Evolutionary conservation across 257 asterid species (phyloP).

Genomic region (Nemophila menziesii): DNA sequence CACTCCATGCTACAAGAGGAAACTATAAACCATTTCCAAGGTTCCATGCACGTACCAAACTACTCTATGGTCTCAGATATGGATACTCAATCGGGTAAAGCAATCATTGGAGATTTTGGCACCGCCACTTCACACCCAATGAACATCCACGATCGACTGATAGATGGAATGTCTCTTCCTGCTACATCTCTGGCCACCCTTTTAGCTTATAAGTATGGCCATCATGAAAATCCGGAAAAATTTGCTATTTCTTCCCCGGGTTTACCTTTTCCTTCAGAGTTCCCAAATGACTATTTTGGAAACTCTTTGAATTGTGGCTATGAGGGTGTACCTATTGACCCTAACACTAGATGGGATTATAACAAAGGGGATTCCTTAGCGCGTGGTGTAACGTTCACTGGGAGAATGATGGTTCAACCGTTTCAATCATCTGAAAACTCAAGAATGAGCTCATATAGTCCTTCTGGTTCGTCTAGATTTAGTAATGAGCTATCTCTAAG

Average conservation of each 20-base stretch:
- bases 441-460: conserved; percentile 17
- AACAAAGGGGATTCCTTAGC: conserved; percentile 19
- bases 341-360: conserved; percentile 25
- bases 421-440: conserved; percentile 19
- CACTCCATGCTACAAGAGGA: conserved; percentile 29
- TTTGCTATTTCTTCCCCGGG: conserved; percentile 11
- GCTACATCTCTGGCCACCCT: conserved; percentile 17
- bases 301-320: conserved; percentile 7
- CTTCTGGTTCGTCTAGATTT: conserved; percentile 29
- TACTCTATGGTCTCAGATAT: conserved; percentile 8
- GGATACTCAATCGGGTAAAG: conserved; percentile 19
- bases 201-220: conserved; percentile 15
- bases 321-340: conserved; percentile 18
- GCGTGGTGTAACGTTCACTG: conserved; percentile 15
- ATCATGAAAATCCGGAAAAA: conserved; percentile 18
- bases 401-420: conserved; percentile 18
- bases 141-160: conserved; percentile 14
- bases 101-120: conserved; percentile 12
- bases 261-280: conserved; percentile 17
- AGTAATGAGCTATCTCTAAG: conserved; percentile 58
- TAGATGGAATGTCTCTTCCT: conserved; percentile 27
- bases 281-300: conserved; percentile 19
- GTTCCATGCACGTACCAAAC: conserved; percentile 8
- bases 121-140: conserved; percentile 21
- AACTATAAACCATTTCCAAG: conserved; percentile 20